These are phyloP conservation scores for Malus hybrid DNA, from an alignment of 331 rosid genomes.

Conservation along the genomic window DNA sequence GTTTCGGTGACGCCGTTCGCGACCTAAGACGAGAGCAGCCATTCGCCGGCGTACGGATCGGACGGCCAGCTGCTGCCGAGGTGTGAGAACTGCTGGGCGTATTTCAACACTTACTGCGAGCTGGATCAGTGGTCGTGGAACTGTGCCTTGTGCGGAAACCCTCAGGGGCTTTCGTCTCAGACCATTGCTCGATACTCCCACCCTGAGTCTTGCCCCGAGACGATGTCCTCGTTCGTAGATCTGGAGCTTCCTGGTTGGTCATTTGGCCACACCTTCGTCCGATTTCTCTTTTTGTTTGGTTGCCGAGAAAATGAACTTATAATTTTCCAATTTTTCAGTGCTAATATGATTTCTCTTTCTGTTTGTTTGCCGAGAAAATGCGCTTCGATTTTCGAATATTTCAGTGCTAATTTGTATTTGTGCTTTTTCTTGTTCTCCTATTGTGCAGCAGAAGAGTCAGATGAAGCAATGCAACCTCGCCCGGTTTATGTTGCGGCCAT, in stretches of 20 bases:
- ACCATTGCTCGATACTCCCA: slow-evolving; percentile 72
- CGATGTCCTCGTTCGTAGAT: slow-evolving; percentile 91
- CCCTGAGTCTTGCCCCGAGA: slow-evolving; percentile 72
- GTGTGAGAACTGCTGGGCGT: slow-evolving; percentile 89
- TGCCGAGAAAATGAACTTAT: neutral
- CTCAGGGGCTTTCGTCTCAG: slow-evolving; percentile 67
- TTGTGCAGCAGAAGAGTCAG: slow-evolving; percentile 45
- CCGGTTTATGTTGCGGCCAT: slow-evolving; percentile 98
- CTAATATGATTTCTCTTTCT: neutral
- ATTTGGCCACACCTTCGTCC: neutral
- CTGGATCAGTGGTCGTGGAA: slow-evolving; percentile 96
- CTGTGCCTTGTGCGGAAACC: slow-evolving; percentile 80
- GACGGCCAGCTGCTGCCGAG: slow-evolving; percentile 63
- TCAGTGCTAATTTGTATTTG: neutral
- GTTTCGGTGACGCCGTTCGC: slow-evolving; percentile 77
- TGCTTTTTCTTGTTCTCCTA: neutral
- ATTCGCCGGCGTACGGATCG: slow-evolving; percentile 65
- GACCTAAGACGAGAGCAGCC: slow-evolving; percentile 56
- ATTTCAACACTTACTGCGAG: slow-evolving; percentile 79
- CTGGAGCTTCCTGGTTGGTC: slow-evolving; percentile 70
- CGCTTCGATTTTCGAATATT: neutral
- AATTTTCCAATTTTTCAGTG: neutral
- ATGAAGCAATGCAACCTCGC: slow-evolving; percentile 51
- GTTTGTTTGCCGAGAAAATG: neutral
- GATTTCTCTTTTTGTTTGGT: neutral